Conservation (phyloP, 129 eudicot species). For the Flaveria linearis region DNA sequence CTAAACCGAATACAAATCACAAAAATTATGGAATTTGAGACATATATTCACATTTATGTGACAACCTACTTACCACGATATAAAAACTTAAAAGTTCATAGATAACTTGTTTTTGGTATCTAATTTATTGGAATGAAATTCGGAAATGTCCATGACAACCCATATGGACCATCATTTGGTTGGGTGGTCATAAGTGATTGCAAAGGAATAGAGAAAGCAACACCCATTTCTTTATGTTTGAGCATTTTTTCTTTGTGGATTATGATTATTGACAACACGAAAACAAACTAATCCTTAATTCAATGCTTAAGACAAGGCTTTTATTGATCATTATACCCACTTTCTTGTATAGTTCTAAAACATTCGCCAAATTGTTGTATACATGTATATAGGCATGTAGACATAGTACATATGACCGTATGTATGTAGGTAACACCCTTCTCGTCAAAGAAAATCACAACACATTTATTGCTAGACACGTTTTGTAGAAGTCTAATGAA, state of each 20-base stretch:
- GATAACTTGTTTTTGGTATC: conserved; percentile 8
- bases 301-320: conserved; percentile 26
- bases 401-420: neutral
- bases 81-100: neutral
- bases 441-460: neutral
- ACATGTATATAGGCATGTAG: too few relatives aligned
- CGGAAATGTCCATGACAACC: conserved; percentile 34
- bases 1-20: conserved; percentile 9
- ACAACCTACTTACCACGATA: neutral
- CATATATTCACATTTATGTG: neutral
- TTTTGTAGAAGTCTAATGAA: conserved; percentile 23
- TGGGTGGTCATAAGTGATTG: conserved; percentile 45
- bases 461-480: neutral
- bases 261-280: conserved; percentile 24
- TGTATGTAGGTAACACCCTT: neutral
- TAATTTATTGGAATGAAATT: conserved; percentile 18
- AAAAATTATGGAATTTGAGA: neutral
- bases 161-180: conserved; percentile 47
- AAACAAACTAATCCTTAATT: conserved; percentile 23
- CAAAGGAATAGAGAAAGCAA: conserved; percentile 41
- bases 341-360: neutral
- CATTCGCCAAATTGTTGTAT: too few relatives aligned
- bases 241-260: conserved; percentile 35
- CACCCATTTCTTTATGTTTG: conserved; percentile 32
- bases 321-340: conserved; percentile 13